phyloP scores from a whole-genome alignment of 129 eudicot species.

The sunflower (Helianthus annuus) region HanXRQr2.0-SUNRISE NC_035448.2:129625937-129626436 shows the following conservation, averaged over 20 bases:
- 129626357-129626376: slow-evolving; percentile 65
- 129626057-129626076: slow-evolving; percentile 66
- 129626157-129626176: slow-evolving; percentile 69
- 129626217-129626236: slow-evolving; percentile 66
- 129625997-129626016: slow-evolving; percentile 57
- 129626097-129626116: slow-evolving; percentile 68
- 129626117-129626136: slow-evolving; percentile 49
- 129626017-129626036: slow-evolving; percentile 53
- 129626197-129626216: slow-evolving; percentile 64
- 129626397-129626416: slow-evolving; percentile 72
- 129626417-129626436: slow-evolving; percentile 59
- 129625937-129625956: slow-evolving; percentile 54
- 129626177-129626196: slow-evolving; percentile 51
- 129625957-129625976: slow-evolving; percentile 58
- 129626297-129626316: slow-evolving; percentile 50
- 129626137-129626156: slow-evolving; percentile 74
- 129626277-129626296: slow-evolving; percentile 64
- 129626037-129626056: slow-evolving; percentile 53
- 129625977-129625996: slow-evolving; percentile 56
- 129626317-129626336: slow-evolving; percentile 51
- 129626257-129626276: slow-evolving; percentile 50
- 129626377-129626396: slow-evolving; percentile 64
- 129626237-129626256: slow-evolving; percentile 53
- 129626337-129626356: slow-evolving; percentile 67
- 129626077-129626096: slow-evolving; percentile 63